Evolutionary conservation across 139 green algal species (phyloP), one percentile per base, ranked within the genome.

Genomic region (Coccomyxa sp.): DNA sequence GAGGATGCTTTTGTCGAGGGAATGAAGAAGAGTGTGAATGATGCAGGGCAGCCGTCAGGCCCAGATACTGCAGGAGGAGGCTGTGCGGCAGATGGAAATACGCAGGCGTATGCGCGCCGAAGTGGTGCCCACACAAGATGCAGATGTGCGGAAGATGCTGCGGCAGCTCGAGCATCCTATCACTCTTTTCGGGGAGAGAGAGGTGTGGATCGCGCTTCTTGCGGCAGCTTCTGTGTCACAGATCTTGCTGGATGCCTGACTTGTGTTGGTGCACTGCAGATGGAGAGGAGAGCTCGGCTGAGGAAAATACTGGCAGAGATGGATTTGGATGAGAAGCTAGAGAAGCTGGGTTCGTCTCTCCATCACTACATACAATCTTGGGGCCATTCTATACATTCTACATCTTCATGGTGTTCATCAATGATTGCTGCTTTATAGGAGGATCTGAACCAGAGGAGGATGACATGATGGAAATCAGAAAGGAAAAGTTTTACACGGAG

Each of bases 401-500:
- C 23, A 17, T 4, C 74, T 79, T n/a, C n/a, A n/a, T 79, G 27
- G 63, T 21, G 18, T 9, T 71, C 9, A 71, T 9, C 7, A 71
- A 9, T 28, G 63, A 21, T 15, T 15, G 9, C 9, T 3, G 18
- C 63, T 71, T 28, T 4, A 10, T 79, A 89, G 27, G 88, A 94
- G 28, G 25, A 17, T 10, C 30, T 23, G 28, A 38, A 31, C 15
- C 30, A 76, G 84, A 91, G 85, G 83, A 89, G 83, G 86, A 60
- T 30, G 85, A 85, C 59, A 67, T 82, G 45, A 83, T 86, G 77
- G 76, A 82, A 38, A 28, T 58, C 13, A 58, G 79, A 13, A 81
- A 66, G 27, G 95, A 98, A 85, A 80, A 95, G 13, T 99, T 99
- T 82, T 99, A 96, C 90, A 99, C 97, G 10, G 96, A 98, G 79